Conservation (phyloP, 192 early-diverging fungal genomes). For the Coemansia sp. region DNA sequence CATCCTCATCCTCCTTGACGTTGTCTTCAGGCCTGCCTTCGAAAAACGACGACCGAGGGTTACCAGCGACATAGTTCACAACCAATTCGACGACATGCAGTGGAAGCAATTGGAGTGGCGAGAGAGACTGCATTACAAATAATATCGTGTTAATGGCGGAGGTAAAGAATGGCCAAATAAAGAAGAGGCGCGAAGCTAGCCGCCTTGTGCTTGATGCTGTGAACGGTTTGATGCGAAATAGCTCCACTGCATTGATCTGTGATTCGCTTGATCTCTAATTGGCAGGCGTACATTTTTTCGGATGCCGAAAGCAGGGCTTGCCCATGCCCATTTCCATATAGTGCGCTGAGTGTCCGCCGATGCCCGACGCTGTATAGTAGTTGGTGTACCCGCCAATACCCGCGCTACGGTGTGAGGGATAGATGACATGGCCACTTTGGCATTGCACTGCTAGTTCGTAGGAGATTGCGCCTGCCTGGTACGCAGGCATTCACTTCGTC, state of each 20-base stretch:
- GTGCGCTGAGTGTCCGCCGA: background rate
- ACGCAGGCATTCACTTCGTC: background rate
- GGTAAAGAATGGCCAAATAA: no score
- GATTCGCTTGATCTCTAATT: background rate
- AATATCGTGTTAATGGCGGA: no score
- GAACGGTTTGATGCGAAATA: no score
- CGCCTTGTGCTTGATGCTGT: no score
- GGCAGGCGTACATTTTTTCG: background rate
- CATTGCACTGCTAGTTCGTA: background rate
- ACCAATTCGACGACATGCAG: no score
- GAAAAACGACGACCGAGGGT: no score
- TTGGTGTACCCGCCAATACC: background rate
- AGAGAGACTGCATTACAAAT: no score
- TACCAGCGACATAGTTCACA: no score
- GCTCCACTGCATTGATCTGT: background rate
- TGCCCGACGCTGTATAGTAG: background rate
- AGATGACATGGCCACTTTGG: background rate
- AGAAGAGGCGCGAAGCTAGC: no score
- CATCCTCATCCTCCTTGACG: no score
- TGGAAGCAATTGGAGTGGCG: no score
- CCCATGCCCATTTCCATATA: conserved; percentile 7
- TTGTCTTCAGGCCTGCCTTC: no score
- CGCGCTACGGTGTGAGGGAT: background rate
- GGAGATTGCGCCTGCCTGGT: background rate
- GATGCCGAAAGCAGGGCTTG: background rate